Conservation (phyloP, 2,329 filamentous ascomycete species). For the Pseudonectria buxi region DNA sequence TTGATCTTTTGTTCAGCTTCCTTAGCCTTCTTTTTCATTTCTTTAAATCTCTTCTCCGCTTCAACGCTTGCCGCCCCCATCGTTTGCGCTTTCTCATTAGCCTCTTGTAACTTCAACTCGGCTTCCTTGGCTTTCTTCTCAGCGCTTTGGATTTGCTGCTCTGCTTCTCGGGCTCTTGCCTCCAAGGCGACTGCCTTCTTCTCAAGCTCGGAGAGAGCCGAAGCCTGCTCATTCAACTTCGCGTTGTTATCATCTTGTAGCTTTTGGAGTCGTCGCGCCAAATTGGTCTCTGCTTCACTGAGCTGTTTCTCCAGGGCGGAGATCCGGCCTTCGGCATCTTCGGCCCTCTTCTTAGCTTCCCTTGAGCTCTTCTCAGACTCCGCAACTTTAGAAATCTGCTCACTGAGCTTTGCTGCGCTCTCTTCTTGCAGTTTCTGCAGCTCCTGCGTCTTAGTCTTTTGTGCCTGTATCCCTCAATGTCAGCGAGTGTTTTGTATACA, state of each 20-base stretch:
- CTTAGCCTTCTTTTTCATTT: slow-evolving; percentile 4
- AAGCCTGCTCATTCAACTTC: too few species aligned
- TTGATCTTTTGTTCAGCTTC: slow-evolving; percentile 16
- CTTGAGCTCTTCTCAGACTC: slow-evolving; percentile 15
- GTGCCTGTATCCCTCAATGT: slow-evolving; percentile 36
- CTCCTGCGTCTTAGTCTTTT: slow-evolving; percentile 54
- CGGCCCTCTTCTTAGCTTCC: slow-evolving; percentile 19
- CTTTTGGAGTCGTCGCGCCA: too few species aligned
- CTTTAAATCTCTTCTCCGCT: too few species aligned
- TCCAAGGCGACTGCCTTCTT: too few species aligned
- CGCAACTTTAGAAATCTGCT: slow-evolving; percentile 7
- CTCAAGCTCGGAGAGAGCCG: too few species aligned
- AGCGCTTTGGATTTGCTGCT: too few species aligned
- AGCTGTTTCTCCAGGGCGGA: slow-evolving; percentile 23
- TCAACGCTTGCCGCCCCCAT: too few species aligned
- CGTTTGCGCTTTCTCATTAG: too few species aligned
- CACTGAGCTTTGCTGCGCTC: slow-evolving; percentile 4
- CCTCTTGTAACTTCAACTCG: too few species aligned
- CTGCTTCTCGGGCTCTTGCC: too few species aligned
- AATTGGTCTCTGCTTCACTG: slow-evolving; percentile 11
- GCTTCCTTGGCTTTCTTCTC: too few species aligned
- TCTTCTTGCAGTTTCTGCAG: slow-evolving; percentile 45
- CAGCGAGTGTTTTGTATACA: slow-evolving; percentile 1
- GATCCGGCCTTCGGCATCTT: slow-evolving; percentile 18
- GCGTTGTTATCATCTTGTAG: too few species aligned